Evolutionary conservation across 169 alveolate species (phyloP).

Genomic region (Eimeria brunetti): DNA sequence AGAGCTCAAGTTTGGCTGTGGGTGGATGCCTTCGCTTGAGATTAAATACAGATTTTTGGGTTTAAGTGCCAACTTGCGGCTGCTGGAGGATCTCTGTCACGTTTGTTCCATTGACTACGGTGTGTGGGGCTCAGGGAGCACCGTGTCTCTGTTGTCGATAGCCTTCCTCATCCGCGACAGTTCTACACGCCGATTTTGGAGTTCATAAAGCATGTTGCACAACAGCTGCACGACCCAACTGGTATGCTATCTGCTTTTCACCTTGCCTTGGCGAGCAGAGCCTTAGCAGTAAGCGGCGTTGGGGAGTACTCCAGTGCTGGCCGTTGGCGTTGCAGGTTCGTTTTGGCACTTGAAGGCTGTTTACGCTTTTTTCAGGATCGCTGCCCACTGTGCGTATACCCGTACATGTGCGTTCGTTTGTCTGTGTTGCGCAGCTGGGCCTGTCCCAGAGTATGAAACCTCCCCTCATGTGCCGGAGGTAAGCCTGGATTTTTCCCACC

Average conservation of each 20-base stretch:
- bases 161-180: constrained; percentile 3
- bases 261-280: not conserved
- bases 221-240: constrained; percentile 42
- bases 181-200: not conserved
- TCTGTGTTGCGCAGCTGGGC: constrained; percentile 16
- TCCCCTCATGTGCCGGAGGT: constrained; percentile 48
- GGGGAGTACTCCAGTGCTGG: not conserved
- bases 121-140: constrained; percentile 24
- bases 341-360: no score
- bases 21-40: no score
- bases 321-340: not conserved
- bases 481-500: not conserved
- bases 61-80: not conserved
- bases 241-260: not conserved
- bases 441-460: constrained; percentile 16
- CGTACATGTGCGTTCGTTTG: not conserved
- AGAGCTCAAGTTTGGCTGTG: not conserved
- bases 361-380: no score
- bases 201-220: constrained; percentile 11
- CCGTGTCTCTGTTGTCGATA: not conserved
- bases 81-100: not conserved
- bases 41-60: not conserved
- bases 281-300: not conserved
- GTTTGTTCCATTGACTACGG: not conserved
- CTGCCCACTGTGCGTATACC: not conserved